Evolutionary conservation across 306 rosid genomes (phyloP).

Genomic region (Abrus precatorius): DNA sequence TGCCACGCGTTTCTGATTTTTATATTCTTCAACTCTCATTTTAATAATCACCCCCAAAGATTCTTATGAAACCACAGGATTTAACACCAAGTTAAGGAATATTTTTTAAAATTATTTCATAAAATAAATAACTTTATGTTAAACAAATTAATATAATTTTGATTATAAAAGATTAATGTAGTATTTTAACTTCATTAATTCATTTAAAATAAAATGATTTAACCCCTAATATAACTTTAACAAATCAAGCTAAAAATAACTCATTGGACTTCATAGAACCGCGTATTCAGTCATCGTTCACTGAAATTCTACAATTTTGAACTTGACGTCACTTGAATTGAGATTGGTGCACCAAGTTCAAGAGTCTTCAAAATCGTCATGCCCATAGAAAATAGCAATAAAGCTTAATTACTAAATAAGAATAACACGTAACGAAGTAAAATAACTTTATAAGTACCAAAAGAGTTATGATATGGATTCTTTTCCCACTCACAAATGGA

Average conservation of each 20-base stretch:
- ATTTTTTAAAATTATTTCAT: too few species aligned
- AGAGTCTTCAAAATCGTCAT: neutral
- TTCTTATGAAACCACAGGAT: neutral
- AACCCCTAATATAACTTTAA: too few species aligned
- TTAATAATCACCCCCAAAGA: neutral
- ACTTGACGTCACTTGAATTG: neutral
- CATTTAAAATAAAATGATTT: too few species aligned
- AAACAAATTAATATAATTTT: too few species aligned
- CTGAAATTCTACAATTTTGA: neutral
- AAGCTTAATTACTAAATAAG: neutral
- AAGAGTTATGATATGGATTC: conserved; percentile 30
- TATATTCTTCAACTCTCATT: conserved; percentile 5
- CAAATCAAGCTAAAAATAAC: too few species aligned
- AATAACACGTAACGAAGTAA: neutral
- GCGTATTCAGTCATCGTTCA: neutral
- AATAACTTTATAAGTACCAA: neutral
- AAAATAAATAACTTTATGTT: too few species aligned
- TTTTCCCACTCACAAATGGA: conserved; percentile 31
- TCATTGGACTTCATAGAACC: neutral
- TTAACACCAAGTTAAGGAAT: neutral
- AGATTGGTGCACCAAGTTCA: neutral
- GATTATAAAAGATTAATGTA: too few species aligned
- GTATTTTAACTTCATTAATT: too few species aligned
- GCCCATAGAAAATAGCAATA: conserved; percentile 35
- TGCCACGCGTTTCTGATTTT: conserved; percentile 43